These are phyloP conservation scores for Aotearoamyces nothofagi DNA, from an alignment of 2,329 filamentous ascomycete genomes.

Conservation along the genomic window DNA sequence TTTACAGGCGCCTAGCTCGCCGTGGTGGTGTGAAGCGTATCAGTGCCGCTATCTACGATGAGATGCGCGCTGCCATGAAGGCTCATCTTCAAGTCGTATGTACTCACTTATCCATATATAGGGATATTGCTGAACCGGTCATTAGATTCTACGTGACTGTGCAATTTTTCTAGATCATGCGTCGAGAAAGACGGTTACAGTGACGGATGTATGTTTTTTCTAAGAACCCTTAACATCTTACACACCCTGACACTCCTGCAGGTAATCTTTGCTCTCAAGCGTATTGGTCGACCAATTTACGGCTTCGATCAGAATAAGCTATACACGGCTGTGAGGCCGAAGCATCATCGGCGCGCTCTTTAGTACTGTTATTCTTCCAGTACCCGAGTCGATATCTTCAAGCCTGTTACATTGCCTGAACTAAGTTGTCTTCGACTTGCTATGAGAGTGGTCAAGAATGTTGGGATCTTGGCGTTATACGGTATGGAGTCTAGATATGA, in stretches of 20 bases:
- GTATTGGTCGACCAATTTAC: slow-evolving; percentile 37
- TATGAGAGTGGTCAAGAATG: no score
- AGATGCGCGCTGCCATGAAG: slow-evolving; percentile 36
- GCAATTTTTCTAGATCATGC: slow-evolving; percentile 36
- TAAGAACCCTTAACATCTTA: not conserved
- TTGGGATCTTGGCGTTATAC: no score
- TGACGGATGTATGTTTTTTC: slow-evolving; percentile 34
- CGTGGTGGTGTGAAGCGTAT: slow-evolving; percentile 68
- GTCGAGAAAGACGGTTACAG: slow-evolving; percentile 44
- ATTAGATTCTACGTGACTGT: slow-evolving; percentile 35
- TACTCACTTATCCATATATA: not conserved
- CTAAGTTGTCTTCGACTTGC: no score
- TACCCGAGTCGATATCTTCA: no score
- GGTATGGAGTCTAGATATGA: no score
- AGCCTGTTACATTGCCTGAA: no score
- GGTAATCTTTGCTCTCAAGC: slow-evolving; percentile 36
- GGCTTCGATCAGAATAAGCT: no score
- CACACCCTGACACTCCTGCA: slow-evolving; percentile 15
- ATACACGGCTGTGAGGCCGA: no score
- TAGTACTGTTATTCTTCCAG: no score
- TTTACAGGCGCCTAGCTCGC: slow-evolving; percentile 46
- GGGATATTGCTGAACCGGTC: no score
- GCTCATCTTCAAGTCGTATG: slow-evolving; percentile 31
- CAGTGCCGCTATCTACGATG: slow-evolving; percentile 46
- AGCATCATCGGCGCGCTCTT: no score